phyloP scores from a whole-genome alignment of 805 yeast species.

The Pichia sporocuriosa region DNA sequence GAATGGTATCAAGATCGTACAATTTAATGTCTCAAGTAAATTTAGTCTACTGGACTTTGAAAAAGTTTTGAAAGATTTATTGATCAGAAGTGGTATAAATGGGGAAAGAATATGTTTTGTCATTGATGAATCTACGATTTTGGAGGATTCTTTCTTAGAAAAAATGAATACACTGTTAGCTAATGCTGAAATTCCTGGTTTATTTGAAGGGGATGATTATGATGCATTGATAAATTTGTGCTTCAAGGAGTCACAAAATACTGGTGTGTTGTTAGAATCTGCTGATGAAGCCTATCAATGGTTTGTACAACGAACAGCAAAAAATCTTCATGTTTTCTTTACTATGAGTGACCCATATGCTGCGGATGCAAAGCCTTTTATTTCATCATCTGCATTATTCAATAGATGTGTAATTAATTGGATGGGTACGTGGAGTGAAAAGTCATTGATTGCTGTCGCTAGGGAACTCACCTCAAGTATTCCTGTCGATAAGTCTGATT shows the following conservation, averaged over 20 bases:
- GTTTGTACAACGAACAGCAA: conserved; percentile 63
- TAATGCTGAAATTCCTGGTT: conserved; percentile 86
- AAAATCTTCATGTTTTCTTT: conserved; percentile 76
- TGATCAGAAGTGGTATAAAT: conserved; percentile 42
- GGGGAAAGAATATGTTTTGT: conserved; percentile 65
- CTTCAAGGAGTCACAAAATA: conserved; percentile 46
- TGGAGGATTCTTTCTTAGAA: conserved; percentile 76
- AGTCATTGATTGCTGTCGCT: conserved; percentile 47
- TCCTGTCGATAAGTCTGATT: conserved; percentile 48
- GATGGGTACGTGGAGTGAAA: conserved; percentile 77
- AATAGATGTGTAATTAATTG: conserved; percentile 84
- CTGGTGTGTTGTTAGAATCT: conserved; percentile 59
- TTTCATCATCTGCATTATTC: conserved; percentile 81
- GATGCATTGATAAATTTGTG: conserved; percentile 47
- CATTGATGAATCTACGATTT: conserved; percentile 72
- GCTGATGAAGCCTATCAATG: conserved; percentile 66
- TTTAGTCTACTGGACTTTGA: conserved; percentile 66
- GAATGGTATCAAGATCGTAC: conserved; percentile 61
- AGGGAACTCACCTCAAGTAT: conserved; percentile 20
- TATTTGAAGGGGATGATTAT: conserved; percentile 72
- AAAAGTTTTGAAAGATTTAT: conserved; percentile 44
- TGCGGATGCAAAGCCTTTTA: conserved; percentile 35
- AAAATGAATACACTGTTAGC: conserved; percentile 91
- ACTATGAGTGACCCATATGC: conserved; percentile 53
- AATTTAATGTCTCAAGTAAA: conserved; percentile 47